phyloP scores from a whole-genome alignment of 306 rosid genomes.

The Styphnolobium japonicum region DNA sequence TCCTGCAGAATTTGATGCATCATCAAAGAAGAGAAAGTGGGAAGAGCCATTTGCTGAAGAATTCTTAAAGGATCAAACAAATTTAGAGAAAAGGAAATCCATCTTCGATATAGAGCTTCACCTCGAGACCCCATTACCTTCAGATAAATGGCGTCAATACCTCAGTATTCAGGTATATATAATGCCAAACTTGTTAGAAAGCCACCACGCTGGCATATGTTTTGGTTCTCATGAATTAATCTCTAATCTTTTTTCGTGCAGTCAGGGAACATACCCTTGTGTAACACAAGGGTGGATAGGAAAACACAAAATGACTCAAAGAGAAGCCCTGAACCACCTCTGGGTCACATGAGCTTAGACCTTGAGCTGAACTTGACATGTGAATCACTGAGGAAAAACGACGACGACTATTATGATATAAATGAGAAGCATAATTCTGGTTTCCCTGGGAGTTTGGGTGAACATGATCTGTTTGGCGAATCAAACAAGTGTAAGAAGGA shows the following conservation, averaged over 20 bases:
- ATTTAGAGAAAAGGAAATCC: constrained; percentile 35
- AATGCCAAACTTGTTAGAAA: neutral
- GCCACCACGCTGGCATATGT: neutral
- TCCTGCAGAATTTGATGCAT: constrained; percentile 44
- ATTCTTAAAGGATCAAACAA: constrained; percentile 41
- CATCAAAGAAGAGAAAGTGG: constrained; percentile 68
- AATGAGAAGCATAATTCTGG: constrained; percentile 24
- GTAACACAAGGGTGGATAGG: constrained; percentile 52
- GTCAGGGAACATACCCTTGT: constrained; percentile 81
- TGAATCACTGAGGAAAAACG: constrained; percentile 44
- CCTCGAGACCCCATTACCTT: constrained; percentile 61
- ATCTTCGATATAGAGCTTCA: constrained; percentile 48
- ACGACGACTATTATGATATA: neutral
- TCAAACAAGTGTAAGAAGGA: constrained; percentile 29
- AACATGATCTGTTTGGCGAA: constrained; percentile 21
- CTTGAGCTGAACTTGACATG: constrained; percentile 79
- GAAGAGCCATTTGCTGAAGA: constrained; percentile 40
- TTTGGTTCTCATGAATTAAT: neutral
- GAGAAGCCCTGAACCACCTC: constrained; percentile 33
- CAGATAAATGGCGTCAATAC: constrained; percentile 71
- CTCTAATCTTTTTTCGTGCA: constrained; percentile 24
- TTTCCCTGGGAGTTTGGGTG: constrained; percentile 14
- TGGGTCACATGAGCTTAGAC: constrained; percentile 60
- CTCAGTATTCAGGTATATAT: constrained; percentile 70
- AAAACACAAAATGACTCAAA: constrained; percentile 52